Conservation (phyloP, 352 stramenopile species). For the Phytophthora multivora region DNA sequence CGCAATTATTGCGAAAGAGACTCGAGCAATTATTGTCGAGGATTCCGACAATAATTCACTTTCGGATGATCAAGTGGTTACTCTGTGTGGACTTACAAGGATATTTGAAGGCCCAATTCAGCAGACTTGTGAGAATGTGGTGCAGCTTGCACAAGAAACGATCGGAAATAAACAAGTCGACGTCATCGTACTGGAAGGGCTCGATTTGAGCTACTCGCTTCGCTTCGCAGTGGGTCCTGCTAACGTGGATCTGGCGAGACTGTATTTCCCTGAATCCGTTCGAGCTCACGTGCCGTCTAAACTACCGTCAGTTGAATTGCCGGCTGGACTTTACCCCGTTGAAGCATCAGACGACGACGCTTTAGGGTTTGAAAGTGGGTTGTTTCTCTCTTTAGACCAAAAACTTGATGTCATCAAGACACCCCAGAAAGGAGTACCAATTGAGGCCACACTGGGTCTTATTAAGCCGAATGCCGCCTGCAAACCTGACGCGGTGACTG, state of each 20-base stretch:
- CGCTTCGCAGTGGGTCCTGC: conserved; percentile 45
- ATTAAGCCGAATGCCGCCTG: conserved; percentile 67
- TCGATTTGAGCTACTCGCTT: conserved; percentile 45
- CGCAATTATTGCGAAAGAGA: conserved; percentile 29
- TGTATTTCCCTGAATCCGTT: conserved; percentile 58
- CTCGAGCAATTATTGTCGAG: conserved; percentile 34
- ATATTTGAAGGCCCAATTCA: conserved; percentile 2
- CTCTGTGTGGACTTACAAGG: conserved; percentile 23
- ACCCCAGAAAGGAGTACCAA: conserved; percentile 8
- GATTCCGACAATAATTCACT: conserved; percentile 4
- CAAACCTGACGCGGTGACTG: conserved; percentile 25
- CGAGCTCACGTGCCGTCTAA: conserved; percentile 36
- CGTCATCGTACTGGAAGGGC: conserved; percentile 47
- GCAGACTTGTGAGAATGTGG: conserved; percentile 13
- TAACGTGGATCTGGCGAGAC: conserved; percentile 29
- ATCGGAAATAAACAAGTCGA: conserved; percentile 23
- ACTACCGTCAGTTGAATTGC: conserved; percentile 23
- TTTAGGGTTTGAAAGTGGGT: conserved; percentile 48
- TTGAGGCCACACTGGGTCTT: conserved; percentile 57
- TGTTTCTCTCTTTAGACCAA: conserved; percentile 42
- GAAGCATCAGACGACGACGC: conserved; percentile 26
- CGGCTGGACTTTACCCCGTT: conserved; percentile 17
- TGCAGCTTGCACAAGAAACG: conserved; percentile 14
- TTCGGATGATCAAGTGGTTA: conserved; percentile 16
- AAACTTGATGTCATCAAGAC: conserved; percentile 11